Evolutionary conservation across 768 basidiomycete species (phyloP).

Genomic region (Psilocybe subaeruginosa): DNA sequence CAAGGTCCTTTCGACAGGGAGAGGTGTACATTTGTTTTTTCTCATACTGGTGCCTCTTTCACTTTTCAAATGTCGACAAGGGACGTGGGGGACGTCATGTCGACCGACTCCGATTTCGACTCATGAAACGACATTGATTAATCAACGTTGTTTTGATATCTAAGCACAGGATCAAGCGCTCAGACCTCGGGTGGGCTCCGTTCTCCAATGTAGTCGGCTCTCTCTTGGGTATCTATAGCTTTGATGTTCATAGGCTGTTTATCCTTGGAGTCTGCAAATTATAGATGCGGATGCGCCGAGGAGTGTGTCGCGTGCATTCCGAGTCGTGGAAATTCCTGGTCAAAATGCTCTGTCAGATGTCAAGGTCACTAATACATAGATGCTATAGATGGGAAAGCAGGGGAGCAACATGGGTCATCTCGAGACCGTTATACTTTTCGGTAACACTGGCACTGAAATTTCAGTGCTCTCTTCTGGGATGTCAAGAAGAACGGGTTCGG

Average conservation of each 20-base stretch:
- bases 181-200: background rate
- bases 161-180: background rate
- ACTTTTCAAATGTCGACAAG: constrained; percentile 1
- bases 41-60: background rate
- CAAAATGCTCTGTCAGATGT: background rate
- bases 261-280: no score
- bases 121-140: background rate
- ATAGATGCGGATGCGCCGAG: no score
- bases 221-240: background rate
- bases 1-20: background rate
- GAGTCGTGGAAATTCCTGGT: background rate
- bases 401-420: no score
- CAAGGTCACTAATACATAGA: background rate
- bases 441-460: no score
- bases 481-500: background rate
- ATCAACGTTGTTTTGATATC: background rate
- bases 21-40: background rate
- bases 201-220: background rate
- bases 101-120: background rate
- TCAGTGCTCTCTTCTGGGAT: constrained; percentile 1
- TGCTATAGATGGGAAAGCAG: no score
- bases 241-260: background rate
- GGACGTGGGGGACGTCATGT: background rate
- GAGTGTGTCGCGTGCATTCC: background rate
- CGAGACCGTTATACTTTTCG: no score